Evolutionary conservation across 2,329 filamentous ascomycete species (phyloP).

Genomic region (Apiospora koreana): DNA sequence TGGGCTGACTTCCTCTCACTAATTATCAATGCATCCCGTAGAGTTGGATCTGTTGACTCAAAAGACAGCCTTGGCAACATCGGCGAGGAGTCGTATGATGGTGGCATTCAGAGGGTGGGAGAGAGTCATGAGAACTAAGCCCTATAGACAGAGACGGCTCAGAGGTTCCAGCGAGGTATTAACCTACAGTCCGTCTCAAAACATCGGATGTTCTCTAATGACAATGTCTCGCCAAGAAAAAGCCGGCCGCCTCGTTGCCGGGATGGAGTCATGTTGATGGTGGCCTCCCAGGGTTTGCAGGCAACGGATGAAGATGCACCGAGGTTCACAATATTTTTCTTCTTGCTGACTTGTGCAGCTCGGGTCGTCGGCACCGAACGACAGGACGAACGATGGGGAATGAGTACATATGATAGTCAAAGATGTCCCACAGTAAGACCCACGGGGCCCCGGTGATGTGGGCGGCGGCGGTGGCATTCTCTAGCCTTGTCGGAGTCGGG

Average conservation of each 20-base stretch:
- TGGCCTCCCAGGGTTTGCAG: too few relatives aligned
- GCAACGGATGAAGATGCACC: too few relatives aligned
- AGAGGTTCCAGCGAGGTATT: not conserved
- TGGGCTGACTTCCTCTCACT: too few relatives aligned
- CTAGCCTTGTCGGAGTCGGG: not conserved
- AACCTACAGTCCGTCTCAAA: not conserved
- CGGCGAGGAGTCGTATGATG: too few relatives aligned
- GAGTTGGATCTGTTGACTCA: not conserved
- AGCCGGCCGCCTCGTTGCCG: not conserved
- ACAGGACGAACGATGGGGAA: not conserved
- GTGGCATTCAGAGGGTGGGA: not conserved
- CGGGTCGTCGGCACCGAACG: not conserved
- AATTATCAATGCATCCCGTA: not conserved
- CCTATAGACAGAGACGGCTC: not conserved
- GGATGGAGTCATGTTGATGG: not conserved
- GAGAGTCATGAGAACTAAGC: not conserved
- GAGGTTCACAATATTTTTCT: too few relatives aligned
- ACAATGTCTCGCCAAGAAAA: not conserved
- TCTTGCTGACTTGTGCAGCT: not conserved
- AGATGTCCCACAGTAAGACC: not conserved
- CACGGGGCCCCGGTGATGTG: not conserved
- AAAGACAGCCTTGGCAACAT: not conserved
- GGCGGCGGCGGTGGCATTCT: not conserved
- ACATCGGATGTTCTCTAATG: not conserved
- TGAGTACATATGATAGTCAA: too few relatives aligned